A percentile compares a stretch with the other conserved stretches of the same genome.
Evolutionary conservation across 2,329 filamentous ascomycete species (phyloP).

Genomic region (Aureobasidium vineae): DNA sequence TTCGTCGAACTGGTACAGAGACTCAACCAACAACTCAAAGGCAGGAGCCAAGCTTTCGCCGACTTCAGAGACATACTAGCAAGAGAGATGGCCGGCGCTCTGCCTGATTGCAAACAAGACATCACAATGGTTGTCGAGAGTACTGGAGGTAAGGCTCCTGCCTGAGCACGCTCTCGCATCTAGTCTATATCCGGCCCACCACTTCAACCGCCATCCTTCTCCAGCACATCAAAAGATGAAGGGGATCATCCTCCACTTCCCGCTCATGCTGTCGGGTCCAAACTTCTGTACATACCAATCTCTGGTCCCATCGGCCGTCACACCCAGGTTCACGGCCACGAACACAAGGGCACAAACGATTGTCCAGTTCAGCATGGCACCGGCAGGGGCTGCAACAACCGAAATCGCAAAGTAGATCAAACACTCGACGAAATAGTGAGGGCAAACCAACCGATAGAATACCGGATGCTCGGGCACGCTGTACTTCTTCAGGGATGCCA

Average conservation of each 20-base stretch:
- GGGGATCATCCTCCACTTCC: conserved; percentile 75
- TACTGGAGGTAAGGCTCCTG: conserved; percentile 40
- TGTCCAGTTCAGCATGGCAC: conserved; percentile 67
- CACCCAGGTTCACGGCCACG: conserved; percentile 73
- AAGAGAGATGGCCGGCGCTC: conserved; percentile 56
- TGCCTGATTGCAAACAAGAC: conserved; percentile 57
- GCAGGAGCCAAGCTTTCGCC: conserved; percentile 59
- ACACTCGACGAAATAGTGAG: conserved; percentile 90
- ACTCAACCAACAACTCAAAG: conserved; percentile 62
- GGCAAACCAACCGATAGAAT: conserved; percentile 73
- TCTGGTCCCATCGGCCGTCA: conserved; percentile 75
- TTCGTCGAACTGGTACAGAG: conserved; percentile 64
- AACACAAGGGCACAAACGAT: conserved; percentile 69
- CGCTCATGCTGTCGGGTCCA: conserved; percentile 60
- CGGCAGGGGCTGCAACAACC: conserved; percentile 67
- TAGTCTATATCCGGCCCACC: background rate
- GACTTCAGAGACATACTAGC: conserved; percentile 59
- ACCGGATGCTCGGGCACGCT: conserved; percentile 70
- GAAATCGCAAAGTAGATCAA: conserved; percentile 78
- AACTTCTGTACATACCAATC: conserved; percentile 78
- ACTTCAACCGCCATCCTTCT: background rate
- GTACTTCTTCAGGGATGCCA: conserved; percentile 63
- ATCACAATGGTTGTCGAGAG: conserved; percentile 52
- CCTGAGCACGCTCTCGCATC: background rate
- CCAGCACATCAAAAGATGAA: conserved; percentile 45